Base-by-base conservation (phyloP, 2,329 filamentous ascomycete species). In the Aspergillus persii region DNA sequence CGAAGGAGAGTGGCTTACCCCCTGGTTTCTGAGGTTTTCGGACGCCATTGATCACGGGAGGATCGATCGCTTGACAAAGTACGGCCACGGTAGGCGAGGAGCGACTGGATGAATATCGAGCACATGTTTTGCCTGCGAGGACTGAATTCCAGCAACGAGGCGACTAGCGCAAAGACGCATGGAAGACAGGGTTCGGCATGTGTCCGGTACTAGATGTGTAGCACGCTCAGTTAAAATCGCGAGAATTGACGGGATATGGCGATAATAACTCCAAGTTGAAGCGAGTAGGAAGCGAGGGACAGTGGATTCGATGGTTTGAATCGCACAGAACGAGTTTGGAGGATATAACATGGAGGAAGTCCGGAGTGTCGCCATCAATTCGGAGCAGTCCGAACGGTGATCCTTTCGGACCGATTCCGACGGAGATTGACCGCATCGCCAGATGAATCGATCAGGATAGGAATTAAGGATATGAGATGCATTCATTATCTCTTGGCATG, bases 21-120 rank as follows among this genome's bases (percentile, higher is more conserved):
- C 79, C 79, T 12, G 80, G 80, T 58, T 84, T 83, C 64, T 71
- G 77, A 1, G 80, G 80, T 60, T 83, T 84, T 15, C 69, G 71
- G 3, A 79, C 74, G 1, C 80, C 80, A 56, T 81, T 77, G 52
- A 83, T 78, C 3, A 79, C 36, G 0, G 81, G 80, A 3, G 80
- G 77, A 2, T 80, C 75, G 50, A 81, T 72, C 3, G 73, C 79
- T 66, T 83, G 80, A 56, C 79, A 79, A 1, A 83, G 65, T 0
- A 83, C 72, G 4, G 80, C 81, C 3, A 83, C 75, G 4, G 62
- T 59, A 2, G 65, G 61, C 5, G 53, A 18, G 30, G 18, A 8
- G 8, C 44, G 49, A n/a, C n/a, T 53, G 39, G 51, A 46, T 2
- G 3, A 7, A n/a, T 39, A 11, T 33, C 51, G 44, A n/a, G 27